A percentile compares a stretch with the other conserved stretches of the same genome.
phyloP scores from a whole-genome alignment of 495 filamentous ascomycete species.

The Neurospora sp. region DNA sequence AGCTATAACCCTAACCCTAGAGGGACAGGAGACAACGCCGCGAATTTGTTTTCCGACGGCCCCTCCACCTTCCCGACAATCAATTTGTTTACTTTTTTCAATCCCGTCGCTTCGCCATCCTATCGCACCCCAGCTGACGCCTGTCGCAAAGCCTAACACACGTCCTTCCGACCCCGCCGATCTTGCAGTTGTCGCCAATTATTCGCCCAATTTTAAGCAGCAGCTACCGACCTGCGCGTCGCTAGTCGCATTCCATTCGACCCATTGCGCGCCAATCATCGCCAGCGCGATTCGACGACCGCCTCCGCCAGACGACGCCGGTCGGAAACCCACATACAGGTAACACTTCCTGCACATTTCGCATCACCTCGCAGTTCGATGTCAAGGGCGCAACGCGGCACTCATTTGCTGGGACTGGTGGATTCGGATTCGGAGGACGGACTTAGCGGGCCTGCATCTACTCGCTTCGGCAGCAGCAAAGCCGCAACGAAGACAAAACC shows the following conservation, averaged over 20 bases:
- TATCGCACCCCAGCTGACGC: not conserved
- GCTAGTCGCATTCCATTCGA: slow-evolving; percentile 5
- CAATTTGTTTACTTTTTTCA: slow-evolving; percentile 7
- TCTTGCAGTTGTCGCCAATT: not conserved
- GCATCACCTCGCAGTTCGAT: slow-evolving; percentile 12
- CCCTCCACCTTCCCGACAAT: not conserved
- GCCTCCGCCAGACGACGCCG: not conserved
- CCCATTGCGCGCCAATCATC: not conserved
- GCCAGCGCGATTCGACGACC: not conserved
- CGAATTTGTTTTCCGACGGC: not conserved
- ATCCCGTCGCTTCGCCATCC: not conserved
- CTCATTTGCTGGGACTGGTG: slow-evolving; percentile 50
- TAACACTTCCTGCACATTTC: not conserved
- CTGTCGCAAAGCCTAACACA: not conserved
- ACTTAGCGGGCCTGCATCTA: slow-evolving; percentile 25
- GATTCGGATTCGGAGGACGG: slow-evolving; percentile 62
- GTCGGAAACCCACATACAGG: not conserved
- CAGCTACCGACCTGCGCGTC: slow-evolving; percentile 5
- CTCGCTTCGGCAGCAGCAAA: slow-evolving; percentile 23
- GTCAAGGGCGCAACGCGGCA: slow-evolving; percentile 26
- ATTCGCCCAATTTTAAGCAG: not conserved
- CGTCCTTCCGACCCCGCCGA: not conserved
- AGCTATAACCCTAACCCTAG: not conserved
- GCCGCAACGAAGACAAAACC: slow-evolving; percentile 16
- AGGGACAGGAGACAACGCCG: not conserved